A percentile compares a stretch with the other conserved stretches of the same genome.
Conservation (phyloP, 345 rosid species). For the Jatropha curcas region DNA sequence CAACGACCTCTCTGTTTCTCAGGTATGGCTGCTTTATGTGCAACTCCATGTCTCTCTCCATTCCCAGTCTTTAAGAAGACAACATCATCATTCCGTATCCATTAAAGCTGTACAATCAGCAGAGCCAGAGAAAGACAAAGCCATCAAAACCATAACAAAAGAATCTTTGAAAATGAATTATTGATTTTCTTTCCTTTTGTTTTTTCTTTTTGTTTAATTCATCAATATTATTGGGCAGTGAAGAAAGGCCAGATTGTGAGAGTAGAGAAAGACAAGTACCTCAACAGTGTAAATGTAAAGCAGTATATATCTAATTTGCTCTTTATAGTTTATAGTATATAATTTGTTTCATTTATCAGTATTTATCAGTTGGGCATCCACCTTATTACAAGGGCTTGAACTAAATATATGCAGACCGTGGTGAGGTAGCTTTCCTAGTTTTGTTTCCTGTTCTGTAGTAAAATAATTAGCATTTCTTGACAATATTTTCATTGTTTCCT, state of each 20-base stretch:
- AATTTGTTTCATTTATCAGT: conserved; percentile 42
- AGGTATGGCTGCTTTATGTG: conserved; percentile 60
- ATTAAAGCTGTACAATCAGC: conserved; percentile 40
- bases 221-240: conserved; percentile 49
- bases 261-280: conserved; percentile 93
- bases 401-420: conserved; percentile 91
- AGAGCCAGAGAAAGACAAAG: conserved; percentile 54
- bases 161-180: conserved; percentile 19
- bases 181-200: no score
- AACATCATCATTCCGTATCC: conserved; percentile 23
- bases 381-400: conserved; percentile 92
- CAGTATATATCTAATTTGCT: no score
- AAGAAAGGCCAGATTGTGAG: conserved; percentile 98
- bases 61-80: conserved; percentile 26
- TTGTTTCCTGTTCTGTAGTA: not conserved
- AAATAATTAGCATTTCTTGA: not conserved
- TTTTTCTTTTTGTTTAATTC: not conserved
- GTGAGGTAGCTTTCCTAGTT: conserved; percentile 56
- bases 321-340: no score
- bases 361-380: conserved; percentile 93
- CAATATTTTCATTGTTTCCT: no score
- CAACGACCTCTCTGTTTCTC: conserved; percentile 4
- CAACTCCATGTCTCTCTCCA: conserved; percentile 32
- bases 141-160: conserved; percentile 33
- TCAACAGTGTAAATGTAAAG: conserved; percentile 80